phyloP scores from a whole-genome alignment of 352 stramenopile genomes.

The Pythium vanterpoolii region DNA sequence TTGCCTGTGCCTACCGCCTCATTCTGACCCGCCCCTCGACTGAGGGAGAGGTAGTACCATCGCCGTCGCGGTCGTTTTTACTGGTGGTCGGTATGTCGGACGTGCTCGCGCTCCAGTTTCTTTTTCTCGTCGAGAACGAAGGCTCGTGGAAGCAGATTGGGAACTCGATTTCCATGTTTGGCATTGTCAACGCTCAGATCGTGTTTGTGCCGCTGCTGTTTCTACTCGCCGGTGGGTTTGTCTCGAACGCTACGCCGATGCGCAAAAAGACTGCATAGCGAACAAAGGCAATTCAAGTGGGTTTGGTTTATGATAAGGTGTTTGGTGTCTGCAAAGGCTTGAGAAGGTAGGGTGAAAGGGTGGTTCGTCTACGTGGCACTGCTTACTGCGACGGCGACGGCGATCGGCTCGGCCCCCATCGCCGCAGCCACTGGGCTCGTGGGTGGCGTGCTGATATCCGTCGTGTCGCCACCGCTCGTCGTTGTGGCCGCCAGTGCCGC shows the following conservation, averaged over 20 bases:
- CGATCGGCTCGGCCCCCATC: not conserved
- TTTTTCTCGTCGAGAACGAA: slow-evolving; percentile 83
- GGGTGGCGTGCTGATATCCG: not conserved
- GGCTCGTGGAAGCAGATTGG: slow-evolving; percentile 87
- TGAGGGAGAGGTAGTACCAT: not conserved
- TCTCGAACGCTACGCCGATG: not conserved
- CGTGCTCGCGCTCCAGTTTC: slow-evolving; percentile 74
- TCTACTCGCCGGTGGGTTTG: slow-evolving; percentile 38
- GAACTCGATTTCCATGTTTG: slow-evolving; percentile 86
- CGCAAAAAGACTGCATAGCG: not conserved
- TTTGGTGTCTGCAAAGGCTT: no score
- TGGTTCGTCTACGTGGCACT: not conserved
- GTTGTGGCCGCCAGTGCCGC: not conserved
- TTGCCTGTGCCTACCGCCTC: slow-evolving; percentile 63
- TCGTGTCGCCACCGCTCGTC: not conserved
- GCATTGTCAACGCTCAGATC: slow-evolving; percentile 80
- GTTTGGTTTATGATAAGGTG: no score
- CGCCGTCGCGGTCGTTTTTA: slow-evolving; percentile 53
- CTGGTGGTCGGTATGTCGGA: slow-evolving; percentile 81
- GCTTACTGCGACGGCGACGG: not conserved
- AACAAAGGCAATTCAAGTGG: no score
- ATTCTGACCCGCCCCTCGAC: slow-evolving; percentile 29
- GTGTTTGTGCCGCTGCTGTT: slow-evolving; percentile 82
- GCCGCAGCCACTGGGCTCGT: not conserved
- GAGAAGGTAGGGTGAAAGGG: not conserved